Evolutionary conservation across 768 basidiomycete genomes (phyloP).

Genomic region (Thelephora ganbajun): DNA sequence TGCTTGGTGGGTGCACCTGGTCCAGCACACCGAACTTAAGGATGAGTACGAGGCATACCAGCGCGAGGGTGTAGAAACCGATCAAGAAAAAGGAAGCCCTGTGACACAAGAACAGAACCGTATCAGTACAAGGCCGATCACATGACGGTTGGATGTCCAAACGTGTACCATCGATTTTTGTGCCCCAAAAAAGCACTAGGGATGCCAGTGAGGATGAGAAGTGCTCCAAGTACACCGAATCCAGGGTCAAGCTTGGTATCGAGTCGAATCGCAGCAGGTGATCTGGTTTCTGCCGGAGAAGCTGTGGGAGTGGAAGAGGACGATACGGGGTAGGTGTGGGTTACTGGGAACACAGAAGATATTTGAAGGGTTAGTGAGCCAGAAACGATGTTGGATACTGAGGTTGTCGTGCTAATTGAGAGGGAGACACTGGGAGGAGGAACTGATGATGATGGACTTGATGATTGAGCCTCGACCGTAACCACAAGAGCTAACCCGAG

Average conservation of each 20-base stretch:
- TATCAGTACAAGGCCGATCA: slow-evolving; percentile 4
- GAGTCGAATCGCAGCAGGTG: slow-evolving; percentile 23
- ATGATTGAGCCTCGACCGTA: background rate
- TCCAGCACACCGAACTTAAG: slow-evolving; percentile 76
- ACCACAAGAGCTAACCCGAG: background rate
- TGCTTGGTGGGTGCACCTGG: slow-evolving; percentile 69
- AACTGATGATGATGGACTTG: background rate
- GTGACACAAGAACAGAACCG: slow-evolving; percentile 9
- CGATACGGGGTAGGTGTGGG: background rate
- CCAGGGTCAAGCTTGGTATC: slow-evolving; percentile 72
- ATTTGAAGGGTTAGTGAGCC: background rate
- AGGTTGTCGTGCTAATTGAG: background rate
- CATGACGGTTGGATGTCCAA: slow-evolving; percentile 2
- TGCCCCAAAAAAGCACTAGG: slow-evolving; percentile 88
- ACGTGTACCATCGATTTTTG: slow-evolving; percentile 81
- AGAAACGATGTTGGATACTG: slow-evolving; percentile 1
- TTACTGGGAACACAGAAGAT: background rate
- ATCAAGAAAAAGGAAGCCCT: slow-evolving; percentile 93
- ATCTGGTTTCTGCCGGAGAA: slow-evolving; percentile 30
- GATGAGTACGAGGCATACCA: slow-evolving; percentile 80
- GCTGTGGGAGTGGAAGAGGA: slow-evolving; percentile 22
- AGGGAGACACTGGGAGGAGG: background rate
- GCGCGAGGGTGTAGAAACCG: slow-evolving; percentile 78
- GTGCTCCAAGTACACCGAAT: slow-evolving; percentile 77
- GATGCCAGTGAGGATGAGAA: slow-evolving; percentile 82